These are phyloP conservation scores for Megacollybia marginata DNA, from an alignment of 768 basidiomycete species.

Conservation along the genomic window DNA sequence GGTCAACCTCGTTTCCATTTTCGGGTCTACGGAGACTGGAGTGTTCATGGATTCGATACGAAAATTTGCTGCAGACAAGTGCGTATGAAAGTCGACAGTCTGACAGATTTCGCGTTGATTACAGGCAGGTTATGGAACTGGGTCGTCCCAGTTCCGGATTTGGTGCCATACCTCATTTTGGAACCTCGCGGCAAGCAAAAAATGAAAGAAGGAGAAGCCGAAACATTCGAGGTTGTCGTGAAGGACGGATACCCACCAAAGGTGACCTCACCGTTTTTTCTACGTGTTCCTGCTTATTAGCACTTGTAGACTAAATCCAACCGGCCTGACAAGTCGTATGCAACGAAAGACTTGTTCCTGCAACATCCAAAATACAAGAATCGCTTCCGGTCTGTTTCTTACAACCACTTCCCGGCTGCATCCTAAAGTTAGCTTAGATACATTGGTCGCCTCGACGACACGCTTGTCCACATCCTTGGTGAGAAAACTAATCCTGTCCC, in stretches of 20 bases:
- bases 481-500: constrained; percentile 55
- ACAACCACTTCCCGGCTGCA: background rate
- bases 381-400: background rate
- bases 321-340: constrained; percentile 44
- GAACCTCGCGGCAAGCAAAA: constrained; percentile 27
- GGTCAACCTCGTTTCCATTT: constrained; percentile 39
- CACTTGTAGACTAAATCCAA: constrained; percentile 25
- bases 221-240: constrained; percentile 40
- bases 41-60: background rate
- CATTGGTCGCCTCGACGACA: constrained; percentile 50
- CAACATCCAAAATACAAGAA: constrained; percentile 29
- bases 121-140: constrained; percentile 53
- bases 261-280: constrained; percentile 16
- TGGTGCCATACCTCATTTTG: constrained; percentile 31
- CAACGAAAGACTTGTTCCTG: constrained; percentile 47
- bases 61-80: background rate
- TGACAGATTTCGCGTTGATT: constrained; percentile 43
- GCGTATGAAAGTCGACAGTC: constrained; percentile 18
- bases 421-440: constrained; percentile 29
- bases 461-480: constrained; percentile 36
- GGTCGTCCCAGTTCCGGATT: constrained; percentile 24
- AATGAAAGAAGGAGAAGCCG: constrained; percentile 4
- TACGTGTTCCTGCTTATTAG: background rate
- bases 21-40: constrained; percentile 36
- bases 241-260: constrained; percentile 46